Evolutionary conservation across 73 alveolate genomes (phyloP).

Genomic region (Stentor coeruleus): DNA sequence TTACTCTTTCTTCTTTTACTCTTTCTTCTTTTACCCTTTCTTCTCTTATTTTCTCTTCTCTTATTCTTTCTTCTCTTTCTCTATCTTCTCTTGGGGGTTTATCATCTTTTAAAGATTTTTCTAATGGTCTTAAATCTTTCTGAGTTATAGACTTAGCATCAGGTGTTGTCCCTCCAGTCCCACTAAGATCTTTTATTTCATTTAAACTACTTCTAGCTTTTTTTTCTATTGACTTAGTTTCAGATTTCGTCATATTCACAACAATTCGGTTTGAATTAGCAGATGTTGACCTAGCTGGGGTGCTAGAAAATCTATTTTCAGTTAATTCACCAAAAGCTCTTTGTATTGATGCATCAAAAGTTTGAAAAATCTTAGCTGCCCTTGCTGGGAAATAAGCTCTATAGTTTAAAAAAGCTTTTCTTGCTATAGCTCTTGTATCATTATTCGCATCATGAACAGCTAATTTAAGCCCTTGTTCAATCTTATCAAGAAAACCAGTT

Average conservation of each 20-base stretch:
- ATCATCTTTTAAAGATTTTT: too few species aligned
- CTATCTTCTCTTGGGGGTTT: neutral
- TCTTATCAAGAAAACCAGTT: neutral
- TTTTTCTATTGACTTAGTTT: neutral
- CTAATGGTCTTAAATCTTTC: too few species aligned
- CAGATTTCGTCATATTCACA: neutral
- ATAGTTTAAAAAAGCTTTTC: conserved; percentile 4
- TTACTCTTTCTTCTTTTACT: neutral
- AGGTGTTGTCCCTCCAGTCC: neutral
- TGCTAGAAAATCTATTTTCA: too few species aligned
- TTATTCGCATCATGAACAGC: conserved; percentile 23
- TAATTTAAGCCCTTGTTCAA: neutral
- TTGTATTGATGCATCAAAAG: conserved; percentile 10
- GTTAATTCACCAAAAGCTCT: conserved; percentile 14
- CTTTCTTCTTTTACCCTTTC: neutral
- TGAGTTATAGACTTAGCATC: neutral
- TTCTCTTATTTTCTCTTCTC: neutral
- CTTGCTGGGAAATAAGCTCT: conserved; percentile 19
- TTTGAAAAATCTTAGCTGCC: conserved; percentile 10
- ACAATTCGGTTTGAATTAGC: neutral
- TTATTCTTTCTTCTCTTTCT: neutral
- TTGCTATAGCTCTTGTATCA: conserved; percentile 25
- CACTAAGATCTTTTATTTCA: neutral
- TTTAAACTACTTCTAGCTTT: neutral
- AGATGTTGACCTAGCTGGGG: conserved; percentile 2